Evolutionary conservation across 2,329 filamentous ascomycete species (phyloP), one percentile per base, ranked within the genome.

Genomic region (Fusarium dlaminii): DNA sequence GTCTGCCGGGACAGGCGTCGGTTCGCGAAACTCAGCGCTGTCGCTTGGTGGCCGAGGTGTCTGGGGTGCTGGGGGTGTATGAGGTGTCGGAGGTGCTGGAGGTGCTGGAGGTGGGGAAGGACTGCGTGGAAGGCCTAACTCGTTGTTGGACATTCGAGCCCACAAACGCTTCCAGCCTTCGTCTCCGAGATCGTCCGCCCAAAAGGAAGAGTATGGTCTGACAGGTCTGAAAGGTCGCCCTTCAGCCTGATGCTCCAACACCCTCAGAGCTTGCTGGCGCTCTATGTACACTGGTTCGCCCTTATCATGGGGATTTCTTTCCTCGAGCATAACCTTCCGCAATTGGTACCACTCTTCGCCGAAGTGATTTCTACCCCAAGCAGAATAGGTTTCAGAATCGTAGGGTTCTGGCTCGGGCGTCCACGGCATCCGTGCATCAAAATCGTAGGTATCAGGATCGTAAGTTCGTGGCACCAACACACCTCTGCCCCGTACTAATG

Each of bases 221-320:
- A 46, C 29, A 20, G 24, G 24, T 3, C 43, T 29, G 8, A 46
- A 46, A 20, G 24, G 24, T 3, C 43, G 24, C 18, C 24, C 43
- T 46, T 46, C 24, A 29, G 13, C 24, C 43, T 46, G 2, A 29
- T 46, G 43, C 43, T 46, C 4, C 0, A 46, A 29, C 24, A 46
- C 24, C 24, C 43, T 46, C 43, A 29, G 43, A 46, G 43, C 43
- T 46, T 7, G 5, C 43, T 46, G 43, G 4, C 43, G 43, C 24
- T 0, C 24, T 7, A 7, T 10, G 24, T 29, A 46, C 4, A 4
- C 24, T 46, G 43, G 24, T 5, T 46, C 43, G 0, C 8, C 1
- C 1, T 11, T 20, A 20, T 46, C 24, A 29, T 46, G 20, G 13
- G 43, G 43, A 46, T 14, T 22, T 2, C 43, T 46, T 46, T 46